Evolutionary conservation across 805 yeast species (phyloP).

Genomic region (Groenewaldozyma salmanticensis): DNA sequence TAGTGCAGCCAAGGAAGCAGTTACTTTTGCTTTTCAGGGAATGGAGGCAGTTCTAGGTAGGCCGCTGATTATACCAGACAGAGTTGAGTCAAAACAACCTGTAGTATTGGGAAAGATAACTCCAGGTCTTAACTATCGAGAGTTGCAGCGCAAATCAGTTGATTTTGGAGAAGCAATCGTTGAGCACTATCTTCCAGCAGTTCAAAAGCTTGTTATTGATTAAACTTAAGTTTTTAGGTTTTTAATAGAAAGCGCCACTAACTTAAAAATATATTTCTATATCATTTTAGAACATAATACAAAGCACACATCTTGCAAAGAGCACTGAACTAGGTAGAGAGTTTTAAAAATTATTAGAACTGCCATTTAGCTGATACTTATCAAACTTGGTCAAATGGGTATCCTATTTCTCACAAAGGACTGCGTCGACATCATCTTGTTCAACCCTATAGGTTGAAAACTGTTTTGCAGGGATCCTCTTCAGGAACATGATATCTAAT

Average conservation of each 20-base stretch:
- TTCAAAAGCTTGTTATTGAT: slow-evolving; percentile 10
- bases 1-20: slow-evolving; percentile 20
- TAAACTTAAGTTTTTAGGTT: no score
- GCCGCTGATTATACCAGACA: slow-evolving; percentile 19
- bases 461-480: slow-evolving; percentile 23
- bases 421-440: slow-evolving; percentile 4
- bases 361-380: no score
- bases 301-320: no score
- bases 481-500: slow-evolving; percentile 42
- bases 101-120: slow-evolving; percentile 22
- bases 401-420: no score
- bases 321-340: no score
- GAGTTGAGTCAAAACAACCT: slow-evolving; percentile 17
- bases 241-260: no score
- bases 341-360: no score
- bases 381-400: no score
- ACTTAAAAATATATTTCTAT: no score
- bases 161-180: slow-evolving; percentile 11
- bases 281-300: no score
- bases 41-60: slow-evolving; percentile 21
- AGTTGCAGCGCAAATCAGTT: slow-evolving; percentile 14
- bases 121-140: slow-evolving; percentile 21
- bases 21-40: slow-evolving; percentile 24
- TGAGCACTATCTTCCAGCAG: slow-evolving; percentile 11
- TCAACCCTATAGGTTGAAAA: slow-evolving; percentile 11